Evolutionary conservation across 2,329 filamentous ascomycete species (phyloP), one percentile per base, ranked within the genome.

Genomic region (Neofusicoccum sp.): DNA sequence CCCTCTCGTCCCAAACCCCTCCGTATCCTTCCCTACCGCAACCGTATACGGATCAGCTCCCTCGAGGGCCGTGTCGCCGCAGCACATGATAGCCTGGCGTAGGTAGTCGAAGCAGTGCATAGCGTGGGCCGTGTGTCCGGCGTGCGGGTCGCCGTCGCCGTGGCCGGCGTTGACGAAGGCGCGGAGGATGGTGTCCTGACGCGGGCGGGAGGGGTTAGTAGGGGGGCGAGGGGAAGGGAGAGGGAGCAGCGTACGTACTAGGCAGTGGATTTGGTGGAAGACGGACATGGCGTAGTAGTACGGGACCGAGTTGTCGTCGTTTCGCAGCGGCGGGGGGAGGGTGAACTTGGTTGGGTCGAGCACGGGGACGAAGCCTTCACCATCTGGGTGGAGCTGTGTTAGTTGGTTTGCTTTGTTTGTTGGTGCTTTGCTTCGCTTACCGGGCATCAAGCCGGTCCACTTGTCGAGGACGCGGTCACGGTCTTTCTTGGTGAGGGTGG

Each of bases 91-190:
- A 1, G 73, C 70, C 56, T 75, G 73, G 1, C 73, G 68, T 71
- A 75, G 70, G 64, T 74, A 75, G 45, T 75, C 73, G 54, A 74
- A 75, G 67, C 73, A 74, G 54, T 75, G 73, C 29, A 74, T 75
- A 71, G 74, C 74, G 56, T 75, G 73, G 8, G 31, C 31, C 22
- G 36, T 54, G 29, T 54, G 16, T 3, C 3, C 8, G 44, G 1
- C 22, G 44, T 47, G 44, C 9, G 22, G 6, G 8, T 3, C 2
- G 14, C 8, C n/a, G n/a, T n/a, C n/a, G n/a, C n/a, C n/a, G n/a
- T n/a, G n/a, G n/a, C n/a, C n/a, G n/a, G 22, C 22, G 22, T 22
- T 22, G 22, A 22, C 22, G 22, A 22, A 22, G 22, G 22, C 22
- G 22, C 22, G 22, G 22, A 22, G 22, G 22, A 22, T 22, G 22